Evolutionary conservation across 306 rosid species (phyloP).

Genomic region (Canavalia gladiata): DNA sequence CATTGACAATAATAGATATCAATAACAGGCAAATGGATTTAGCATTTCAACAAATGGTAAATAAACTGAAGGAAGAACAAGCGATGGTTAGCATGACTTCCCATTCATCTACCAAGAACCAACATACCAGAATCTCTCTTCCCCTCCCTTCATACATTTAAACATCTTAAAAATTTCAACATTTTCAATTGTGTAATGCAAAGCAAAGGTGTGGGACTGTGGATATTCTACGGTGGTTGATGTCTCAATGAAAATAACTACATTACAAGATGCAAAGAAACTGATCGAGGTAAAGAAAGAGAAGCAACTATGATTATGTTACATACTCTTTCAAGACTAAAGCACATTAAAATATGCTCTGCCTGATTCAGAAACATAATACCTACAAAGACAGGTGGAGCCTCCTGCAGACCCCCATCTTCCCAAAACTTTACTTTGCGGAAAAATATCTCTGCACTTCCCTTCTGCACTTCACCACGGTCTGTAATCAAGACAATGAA

Average conservation of each 20-base stretch:
- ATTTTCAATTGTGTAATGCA: constrained; percentile 13
- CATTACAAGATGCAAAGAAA: constrained; percentile 15
- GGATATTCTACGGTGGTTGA: constrained; percentile 27
- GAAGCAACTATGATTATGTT: not conserved
- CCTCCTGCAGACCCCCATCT: constrained; percentile 83
- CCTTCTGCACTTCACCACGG: constrained; percentile 81
- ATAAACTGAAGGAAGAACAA: constrained; percentile 32
- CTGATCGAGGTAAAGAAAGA: constrained; percentile 14
- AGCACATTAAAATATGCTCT: constrained; percentile 42
- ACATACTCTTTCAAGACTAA: constrained; percentile 31
- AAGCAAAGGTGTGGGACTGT: not conserved
- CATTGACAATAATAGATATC: constrained; percentile 11
- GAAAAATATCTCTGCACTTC: constrained; percentile 83
- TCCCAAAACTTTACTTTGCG: constrained; percentile 91
- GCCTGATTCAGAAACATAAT: constrained; percentile 73
- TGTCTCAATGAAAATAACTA: constrained; percentile 30
- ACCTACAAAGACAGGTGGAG: constrained; percentile 99
- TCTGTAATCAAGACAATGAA: constrained; percentile 57
- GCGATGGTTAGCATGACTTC: constrained; percentile 29
- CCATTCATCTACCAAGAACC: constrained; percentile 21
- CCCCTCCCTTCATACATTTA: not conserved
- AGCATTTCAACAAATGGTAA: not conserved
- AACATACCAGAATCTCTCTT: constrained; percentile 26
- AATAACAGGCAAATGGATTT: constrained; percentile 25
- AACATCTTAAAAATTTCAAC: constrained; percentile 27